A percentile compares a stretch with the other conserved stretches of the same genome.
These are phyloP conservation scores for Barnettozyma pratensis DNA, from an alignment of 805 yeast genomes.

Conservation along the genomic window DNA sequence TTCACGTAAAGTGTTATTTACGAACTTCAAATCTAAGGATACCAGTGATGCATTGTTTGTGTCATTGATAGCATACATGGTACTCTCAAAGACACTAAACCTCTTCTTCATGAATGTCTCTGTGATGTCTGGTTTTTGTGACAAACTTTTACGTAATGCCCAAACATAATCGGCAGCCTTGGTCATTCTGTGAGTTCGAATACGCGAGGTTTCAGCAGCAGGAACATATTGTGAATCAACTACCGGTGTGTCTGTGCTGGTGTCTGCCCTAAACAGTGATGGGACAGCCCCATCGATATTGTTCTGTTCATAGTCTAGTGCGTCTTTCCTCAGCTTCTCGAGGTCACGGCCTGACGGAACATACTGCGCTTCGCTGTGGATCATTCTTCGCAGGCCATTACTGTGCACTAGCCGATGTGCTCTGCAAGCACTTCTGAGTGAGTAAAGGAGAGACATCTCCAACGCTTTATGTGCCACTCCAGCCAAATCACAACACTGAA, in stretches of 20 bases:
- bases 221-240: not conserved
- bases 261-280: too few species aligned
- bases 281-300: not conserved
- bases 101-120: not conserved
- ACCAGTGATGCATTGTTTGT: not conserved
- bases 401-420: too few species aligned
- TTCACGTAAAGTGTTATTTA: not conserved
- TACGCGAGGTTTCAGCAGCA: not conserved
- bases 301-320: not conserved
- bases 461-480: too few species aligned
- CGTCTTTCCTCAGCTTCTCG: not conserved
- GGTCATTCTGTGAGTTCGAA: not conserved
- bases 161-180: constrained; percentile 10
- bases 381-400: not conserved
- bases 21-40: constrained; percentile 1
- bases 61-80: constrained; percentile 4
- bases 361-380: not conserved
- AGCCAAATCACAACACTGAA: not conserved
- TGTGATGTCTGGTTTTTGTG: not conserved
- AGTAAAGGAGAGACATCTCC: too few species aligned
- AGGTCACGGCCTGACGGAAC: not conserved
- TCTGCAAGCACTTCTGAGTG: too few species aligned
- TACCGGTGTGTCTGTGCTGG: too few species aligned
- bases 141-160: constrained; percentile 3
- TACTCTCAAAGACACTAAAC: constrained; percentile 2